Conservation (phyloP, 306 rosid genomes). For the Sindora glabra region DNA sequence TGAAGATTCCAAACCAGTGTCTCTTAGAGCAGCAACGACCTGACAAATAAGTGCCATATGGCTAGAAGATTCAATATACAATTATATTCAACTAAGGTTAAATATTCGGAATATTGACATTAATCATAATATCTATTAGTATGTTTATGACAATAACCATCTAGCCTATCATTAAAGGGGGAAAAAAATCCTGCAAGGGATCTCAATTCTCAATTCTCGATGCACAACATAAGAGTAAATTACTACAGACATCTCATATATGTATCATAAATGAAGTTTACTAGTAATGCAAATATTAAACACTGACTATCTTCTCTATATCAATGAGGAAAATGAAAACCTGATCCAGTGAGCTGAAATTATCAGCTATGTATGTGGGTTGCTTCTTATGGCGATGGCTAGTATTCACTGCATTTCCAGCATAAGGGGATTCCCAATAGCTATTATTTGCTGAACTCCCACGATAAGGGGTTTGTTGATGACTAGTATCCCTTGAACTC, state of each 20-base stretch:
- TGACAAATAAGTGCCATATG: constrained; percentile 25
- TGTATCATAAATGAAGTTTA: constrained; percentile 1
- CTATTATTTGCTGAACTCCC: constrained; percentile 11
- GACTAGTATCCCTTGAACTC: constrained; percentile 23
- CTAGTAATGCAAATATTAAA: neutral
- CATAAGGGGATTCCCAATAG: constrained; percentile 7
- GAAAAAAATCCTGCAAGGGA: too few relatives aligned
- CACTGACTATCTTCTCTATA: neutral
- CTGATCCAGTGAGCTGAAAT: constrained; percentile 79
- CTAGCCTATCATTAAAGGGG: too few relatives aligned
- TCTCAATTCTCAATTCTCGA: too few relatives aligned
- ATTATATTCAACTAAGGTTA: neutral
- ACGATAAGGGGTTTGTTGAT: constrained; percentile 16
- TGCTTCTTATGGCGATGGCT: constrained; percentile 19
- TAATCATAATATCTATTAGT: neutral
- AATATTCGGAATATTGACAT: too few relatives aligned
- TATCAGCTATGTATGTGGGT: constrained; percentile 50
- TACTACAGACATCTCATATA: neutral
- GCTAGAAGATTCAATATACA: neutral
- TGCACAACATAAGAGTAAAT: neutral
- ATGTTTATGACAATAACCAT: neutral
- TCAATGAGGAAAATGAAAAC: constrained; percentile 26
- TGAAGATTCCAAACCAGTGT: constrained; percentile 94
- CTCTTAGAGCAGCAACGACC: constrained; percentile 87
- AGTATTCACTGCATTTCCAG: constrained; percentile 20